These are phyloP conservation scores for Neoboletus magnificus DNA, from an alignment of 768 basidiomycete genomes.

Conservation along the genomic window DNA sequence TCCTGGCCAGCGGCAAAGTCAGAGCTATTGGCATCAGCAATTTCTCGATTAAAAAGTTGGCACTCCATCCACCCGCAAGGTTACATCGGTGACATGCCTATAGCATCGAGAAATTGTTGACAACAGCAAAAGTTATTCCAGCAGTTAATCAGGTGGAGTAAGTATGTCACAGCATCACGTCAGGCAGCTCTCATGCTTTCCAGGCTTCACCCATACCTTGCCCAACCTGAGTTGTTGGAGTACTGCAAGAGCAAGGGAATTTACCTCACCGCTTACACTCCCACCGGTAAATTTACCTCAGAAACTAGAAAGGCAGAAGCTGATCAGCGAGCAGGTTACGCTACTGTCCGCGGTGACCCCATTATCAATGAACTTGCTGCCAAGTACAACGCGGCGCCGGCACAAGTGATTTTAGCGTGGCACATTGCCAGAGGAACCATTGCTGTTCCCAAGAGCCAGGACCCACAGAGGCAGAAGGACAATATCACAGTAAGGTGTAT, in stretches of 20 bases:
- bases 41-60: constrained; percentile 35
- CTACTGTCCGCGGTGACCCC: constrained; percentile 28
- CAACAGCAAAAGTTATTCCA: constrained; percentile 52
- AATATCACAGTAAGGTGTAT: constrained; percentile 41
- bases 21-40: constrained; percentile 41
- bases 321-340: constrained; percentile 16
- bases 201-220: constrained; percentile 59
- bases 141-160: constrained; percentile 66
- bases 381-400: constrained; percentile 28
- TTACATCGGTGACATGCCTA: background rate
- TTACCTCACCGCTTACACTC: constrained; percentile 66
- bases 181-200: constrained; percentile 21
- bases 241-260: constrained; percentile 63
- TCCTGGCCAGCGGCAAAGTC: constrained; percentile 20
- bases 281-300: constrained; percentile 32
- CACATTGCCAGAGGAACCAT: constrained; percentile 1
- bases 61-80: background rate
- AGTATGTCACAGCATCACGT: background rate
- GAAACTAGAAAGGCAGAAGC: background rate
- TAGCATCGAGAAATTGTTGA: constrained; percentile 35
- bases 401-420: constrained; percentile 34
- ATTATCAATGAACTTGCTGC: constrained; percentile 27
- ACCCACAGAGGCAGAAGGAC: constrained; percentile 33
- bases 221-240: constrained; percentile 47
- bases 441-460: constrained; percentile 47